Evolutionary conservation across 2,329 filamentous ascomycete species (phyloP).

Genomic region (Colletotrichum horii): DNA sequence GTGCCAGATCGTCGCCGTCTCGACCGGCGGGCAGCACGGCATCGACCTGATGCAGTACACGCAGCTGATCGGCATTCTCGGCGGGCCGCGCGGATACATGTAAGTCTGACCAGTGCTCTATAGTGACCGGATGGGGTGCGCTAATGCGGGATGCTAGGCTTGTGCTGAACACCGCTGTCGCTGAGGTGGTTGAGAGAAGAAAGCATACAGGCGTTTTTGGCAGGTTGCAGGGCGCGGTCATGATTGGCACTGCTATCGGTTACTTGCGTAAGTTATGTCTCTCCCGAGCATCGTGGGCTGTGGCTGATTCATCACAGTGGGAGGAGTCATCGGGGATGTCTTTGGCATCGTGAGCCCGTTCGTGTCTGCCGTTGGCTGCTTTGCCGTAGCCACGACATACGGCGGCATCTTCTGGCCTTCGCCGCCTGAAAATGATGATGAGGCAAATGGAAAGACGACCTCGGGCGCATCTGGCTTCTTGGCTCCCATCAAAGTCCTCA

Average conservation of each 20-base stretch:
- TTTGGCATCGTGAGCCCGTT: conserved; percentile 71
- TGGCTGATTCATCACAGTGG: conserved; percentile 41
- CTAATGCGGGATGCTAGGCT: conserved; percentile 41
- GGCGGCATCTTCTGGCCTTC: conserved; percentile 35
- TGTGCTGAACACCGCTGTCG: conserved; percentile 71
- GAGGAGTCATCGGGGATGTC: conserved; percentile 67
- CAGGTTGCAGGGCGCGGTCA: conserved; percentile 68
- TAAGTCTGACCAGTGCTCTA: conserved; percentile 24
- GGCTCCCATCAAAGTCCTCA: conserved; percentile 66
- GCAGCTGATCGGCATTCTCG: conserved; percentile 71
- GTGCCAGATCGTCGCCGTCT: conserved; percentile 69
- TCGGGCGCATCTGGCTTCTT: conserved; percentile 57
- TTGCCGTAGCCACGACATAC: conserved; percentile 33
- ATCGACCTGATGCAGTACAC: conserved; percentile 72
- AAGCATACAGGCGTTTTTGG: conserved; percentile 70
- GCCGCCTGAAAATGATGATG: conserved; percentile 28
- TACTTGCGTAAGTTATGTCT: conserved; percentile 53
- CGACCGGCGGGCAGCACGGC: conserved; percentile 64
- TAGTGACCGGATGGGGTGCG: not conserved
- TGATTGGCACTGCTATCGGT: conserved; percentile 69
- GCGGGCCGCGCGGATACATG: conserved; percentile 73
- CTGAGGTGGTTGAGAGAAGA: conserved; percentile 65
- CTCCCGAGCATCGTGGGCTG: not conserved
- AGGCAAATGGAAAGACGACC: conserved; percentile 21
- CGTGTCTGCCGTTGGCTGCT: conserved; percentile 51